Percentiles rank a stretch among this genome's conserved stretches.
Conservation (phyloP, 305 asterid genomes). For the Fraxinus velutina region DNA sequence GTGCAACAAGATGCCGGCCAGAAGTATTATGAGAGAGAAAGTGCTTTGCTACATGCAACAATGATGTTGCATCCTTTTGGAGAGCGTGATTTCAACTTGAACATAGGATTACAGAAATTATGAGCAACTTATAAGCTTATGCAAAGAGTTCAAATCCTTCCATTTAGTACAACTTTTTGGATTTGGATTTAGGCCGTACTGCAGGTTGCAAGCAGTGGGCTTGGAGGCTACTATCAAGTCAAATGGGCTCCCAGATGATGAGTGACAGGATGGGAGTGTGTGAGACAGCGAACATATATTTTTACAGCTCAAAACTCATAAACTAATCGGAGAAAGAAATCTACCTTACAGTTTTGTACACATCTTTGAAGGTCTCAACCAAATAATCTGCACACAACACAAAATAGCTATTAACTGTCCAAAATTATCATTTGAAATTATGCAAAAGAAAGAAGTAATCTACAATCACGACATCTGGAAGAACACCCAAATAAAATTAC, state of each 20-base stretch:
- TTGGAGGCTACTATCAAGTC: not conserved
- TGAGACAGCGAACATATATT: not conserved
- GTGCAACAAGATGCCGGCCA: not conserved
- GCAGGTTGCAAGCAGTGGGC: not conserved
- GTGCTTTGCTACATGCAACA: not conserved
- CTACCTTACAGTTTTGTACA: slow-evolving; percentile 73
- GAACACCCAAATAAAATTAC: slow-evolving; percentile 5
- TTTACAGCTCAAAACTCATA: slow-evolving; percentile 4
- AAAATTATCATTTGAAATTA: not conserved
- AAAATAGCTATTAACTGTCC: slow-evolving; percentile 21
- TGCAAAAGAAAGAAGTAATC: slow-evolving; percentile 10
- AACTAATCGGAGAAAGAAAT: slow-evolving; percentile 19
- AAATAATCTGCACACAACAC: slow-evolving; percentile 60
- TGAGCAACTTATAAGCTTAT: not conserved
- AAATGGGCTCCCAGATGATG: not conserved
- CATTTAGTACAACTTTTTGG: not conserved
- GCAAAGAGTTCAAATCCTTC: not conserved
- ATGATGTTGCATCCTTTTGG: not conserved
- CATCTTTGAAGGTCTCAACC: slow-evolving; percentile 62
- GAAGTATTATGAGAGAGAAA: not conserved
- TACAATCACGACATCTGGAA: slow-evolving; percentile 6
- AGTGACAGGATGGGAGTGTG: not conserved
- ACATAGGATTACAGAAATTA: not conserved
- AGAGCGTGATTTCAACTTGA: not conserved
- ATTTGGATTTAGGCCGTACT: not conserved